phyloP scores from a whole-genome alignment of 257 asterid genomes.

The Solanum sejunctum region DNA sequence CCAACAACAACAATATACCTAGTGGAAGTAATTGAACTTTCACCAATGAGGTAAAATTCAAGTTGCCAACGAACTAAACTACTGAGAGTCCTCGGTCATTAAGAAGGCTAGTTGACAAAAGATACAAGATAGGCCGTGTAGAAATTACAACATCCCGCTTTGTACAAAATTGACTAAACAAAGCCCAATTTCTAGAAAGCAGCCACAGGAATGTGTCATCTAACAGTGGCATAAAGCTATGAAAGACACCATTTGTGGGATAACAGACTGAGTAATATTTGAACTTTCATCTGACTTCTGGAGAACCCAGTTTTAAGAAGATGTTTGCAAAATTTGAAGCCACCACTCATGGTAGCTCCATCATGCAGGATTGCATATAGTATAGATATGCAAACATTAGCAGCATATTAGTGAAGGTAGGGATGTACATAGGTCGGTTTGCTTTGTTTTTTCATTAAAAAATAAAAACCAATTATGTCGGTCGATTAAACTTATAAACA shows the following conservation, averaged over 20 bases:
- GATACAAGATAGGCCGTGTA: neutral
- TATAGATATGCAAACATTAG: neutral
- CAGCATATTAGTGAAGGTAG: neutral
- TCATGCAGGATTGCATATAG: neutral
- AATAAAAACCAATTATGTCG: no score
- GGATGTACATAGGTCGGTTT: no score
- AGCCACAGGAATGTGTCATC: neutral
- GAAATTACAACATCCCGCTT: neutral
- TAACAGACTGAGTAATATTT: neutral
- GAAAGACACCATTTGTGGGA: neutral
- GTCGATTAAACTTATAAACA: no score
- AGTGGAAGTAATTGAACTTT: no score
- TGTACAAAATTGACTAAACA: neutral
- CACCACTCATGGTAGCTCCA: neutral
- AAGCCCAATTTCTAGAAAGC: neutral
- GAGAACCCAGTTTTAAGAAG: neutral
- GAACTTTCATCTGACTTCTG: neutral
- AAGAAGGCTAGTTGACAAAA: neutral
- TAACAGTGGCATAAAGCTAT: neutral
- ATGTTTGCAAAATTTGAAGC: neutral
- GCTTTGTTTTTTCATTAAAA: no score
- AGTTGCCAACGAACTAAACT: neutral
- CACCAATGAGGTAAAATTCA: neutral
- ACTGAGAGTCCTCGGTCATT: neutral
- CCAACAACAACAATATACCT: no score